Evolutionary conservation across 2,329 filamentous ascomycete species (phyloP).

Genomic region (Didymella sp.): DNA sequence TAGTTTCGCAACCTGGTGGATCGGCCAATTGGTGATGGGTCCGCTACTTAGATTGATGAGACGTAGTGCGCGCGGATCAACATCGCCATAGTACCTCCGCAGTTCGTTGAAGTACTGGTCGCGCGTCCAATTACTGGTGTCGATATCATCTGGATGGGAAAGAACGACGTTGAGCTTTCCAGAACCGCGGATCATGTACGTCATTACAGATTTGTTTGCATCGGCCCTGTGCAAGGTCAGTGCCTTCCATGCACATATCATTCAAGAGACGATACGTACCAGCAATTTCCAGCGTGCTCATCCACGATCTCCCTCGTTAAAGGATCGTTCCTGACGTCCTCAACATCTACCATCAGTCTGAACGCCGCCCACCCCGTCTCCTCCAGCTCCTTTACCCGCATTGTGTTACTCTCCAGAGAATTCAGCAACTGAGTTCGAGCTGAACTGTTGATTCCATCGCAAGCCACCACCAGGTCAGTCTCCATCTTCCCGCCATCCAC

Average conservation of each 20-base stretch:
- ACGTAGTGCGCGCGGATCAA: conserved; percentile 18
- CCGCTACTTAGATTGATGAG: conserved; percentile 18
- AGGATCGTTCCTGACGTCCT: conserved; percentile 16
- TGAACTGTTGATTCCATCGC: conserved; percentile 24
- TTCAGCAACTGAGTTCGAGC: conserved; percentile 20
- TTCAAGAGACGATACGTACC: background rate
- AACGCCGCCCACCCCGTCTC: conserved; percentile 26
- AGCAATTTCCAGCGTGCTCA: conserved; percentile 24
- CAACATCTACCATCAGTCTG: conserved; percentile 21
- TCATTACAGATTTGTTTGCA: conserved; percentile 21
- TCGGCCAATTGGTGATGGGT: conserved; percentile 22
- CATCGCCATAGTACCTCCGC: conserved; percentile 1
- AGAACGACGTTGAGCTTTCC: conserved; percentile 25
- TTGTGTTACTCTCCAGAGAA: background rate
- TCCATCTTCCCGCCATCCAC: conserved; percentile 13
- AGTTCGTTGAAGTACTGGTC: conserved; percentile 19
- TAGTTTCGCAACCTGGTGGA: conserved; percentile 20
- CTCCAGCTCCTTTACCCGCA: conserved; percentile 11
- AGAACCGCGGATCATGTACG: conserved; percentile 26
- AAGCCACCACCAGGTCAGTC: conserved; percentile 23
- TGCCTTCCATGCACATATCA: background rate
- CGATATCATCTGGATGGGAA: conserved; percentile 23
- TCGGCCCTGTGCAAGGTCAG: conserved; percentile 13
- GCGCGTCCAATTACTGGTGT: conserved; percentile 23
- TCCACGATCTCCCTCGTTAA: conserved; percentile 17